A percentile compares a stretch with the other conserved stretches of the same genome.
phyloP scores from a whole-genome alignment of 805 yeast species.

The Spathaspora girioi region DNA sequence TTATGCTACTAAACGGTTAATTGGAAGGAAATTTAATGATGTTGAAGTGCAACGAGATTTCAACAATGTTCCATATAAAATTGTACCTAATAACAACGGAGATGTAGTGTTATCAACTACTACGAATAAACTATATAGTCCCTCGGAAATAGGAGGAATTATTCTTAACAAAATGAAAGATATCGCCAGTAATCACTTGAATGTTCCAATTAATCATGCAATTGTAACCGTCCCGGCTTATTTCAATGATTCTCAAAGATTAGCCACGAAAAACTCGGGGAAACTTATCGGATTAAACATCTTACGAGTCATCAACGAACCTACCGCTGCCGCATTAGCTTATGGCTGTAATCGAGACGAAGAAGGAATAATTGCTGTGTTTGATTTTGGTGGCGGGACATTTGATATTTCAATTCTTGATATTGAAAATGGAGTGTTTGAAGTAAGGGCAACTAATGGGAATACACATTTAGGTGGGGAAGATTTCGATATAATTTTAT shows the following conservation, averaged over 20 bases:
- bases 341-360: slow-evolving; percentile 62
- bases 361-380: slow-evolving; percentile 50
- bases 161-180: slow-evolving; percentile 63
- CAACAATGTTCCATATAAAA: slow-evolving; percentile 57
- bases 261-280: slow-evolving; percentile 81
- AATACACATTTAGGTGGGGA: slow-evolving; percentile 86
- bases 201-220: slow-evolving; percentile 53
- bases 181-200: slow-evolving; percentile 56
- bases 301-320: slow-evolving; percentile 75
- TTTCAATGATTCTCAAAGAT: slow-evolving; percentile 75
- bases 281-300: slow-evolving; percentile 72
- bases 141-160: slow-evolving; percentile 68
- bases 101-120: slow-evolving; percentile 65
- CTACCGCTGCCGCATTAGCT: slow-evolving; percentile 84
- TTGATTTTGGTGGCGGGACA: slow-evolving; percentile 84
- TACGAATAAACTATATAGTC: slow-evolving; percentile 49
- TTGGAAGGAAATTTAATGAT: slow-evolving; percentile 69
- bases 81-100: slow-evolving; percentile 56
- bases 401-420: slow-evolving; percentile 77
- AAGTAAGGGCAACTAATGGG: slow-evolving; percentile 80
- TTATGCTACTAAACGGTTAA: slow-evolving; percentile 77
- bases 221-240: slow-evolving; percentile 85
- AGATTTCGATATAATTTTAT: slow-evolving; percentile 70
- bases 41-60: slow-evolving; percentile 68
- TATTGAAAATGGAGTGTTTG: slow-evolving; percentile 77